Conservation (phyloP, 1,139 yeast genomes). For the Protomyces lactucae-debilis region DNA sequence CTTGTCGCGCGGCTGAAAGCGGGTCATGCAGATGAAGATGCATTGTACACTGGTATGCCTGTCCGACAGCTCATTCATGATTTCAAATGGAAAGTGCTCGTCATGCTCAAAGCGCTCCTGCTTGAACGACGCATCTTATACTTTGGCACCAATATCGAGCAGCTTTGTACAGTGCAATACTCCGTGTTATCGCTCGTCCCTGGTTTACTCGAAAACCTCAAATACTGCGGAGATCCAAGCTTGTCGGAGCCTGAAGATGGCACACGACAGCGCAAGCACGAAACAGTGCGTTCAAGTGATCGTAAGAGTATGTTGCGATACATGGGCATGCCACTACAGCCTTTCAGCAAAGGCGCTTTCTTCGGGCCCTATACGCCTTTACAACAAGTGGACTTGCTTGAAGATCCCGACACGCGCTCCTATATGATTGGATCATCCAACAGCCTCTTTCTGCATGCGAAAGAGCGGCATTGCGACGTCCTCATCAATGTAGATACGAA, state of each 20-base stretch:
- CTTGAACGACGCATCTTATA: conserved; percentile 55
- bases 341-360: conserved; percentile 79
- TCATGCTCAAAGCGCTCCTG: conserved; percentile 68
- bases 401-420: conserved; percentile 53
- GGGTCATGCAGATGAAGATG: conserved; percentile 1
- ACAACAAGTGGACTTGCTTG: conserved; percentile 77
- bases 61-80: conserved; percentile 59
- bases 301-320: conserved; percentile 70
- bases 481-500: conserved; percentile 52
- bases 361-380: conserved; percentile 90
- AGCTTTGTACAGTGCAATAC: conserved; percentile 65
- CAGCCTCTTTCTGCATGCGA: conserved; percentile 67
- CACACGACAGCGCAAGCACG: conserved; percentile 51
- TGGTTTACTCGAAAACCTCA: conserved; percentile 61
- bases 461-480: conserved; percentile 53
- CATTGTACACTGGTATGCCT: conserved; percentile 44
- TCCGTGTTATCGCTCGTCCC: conserved; percentile 41
- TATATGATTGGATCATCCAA: conserved; percentile 87
- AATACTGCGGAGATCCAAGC: conserved; percentile 76
- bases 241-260: conserved; percentile 53
- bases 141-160: conserved; percentile 80
- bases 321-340: conserved; percentile 80
- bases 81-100: conserved; percentile 58
- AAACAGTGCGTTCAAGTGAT: conserved; percentile 70
- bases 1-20: conserved; percentile 41